phyloP scores from a whole-genome alignment of 2,329 filamentous ascomycete species.

The Aspergillus hiratsukae region DNA sequence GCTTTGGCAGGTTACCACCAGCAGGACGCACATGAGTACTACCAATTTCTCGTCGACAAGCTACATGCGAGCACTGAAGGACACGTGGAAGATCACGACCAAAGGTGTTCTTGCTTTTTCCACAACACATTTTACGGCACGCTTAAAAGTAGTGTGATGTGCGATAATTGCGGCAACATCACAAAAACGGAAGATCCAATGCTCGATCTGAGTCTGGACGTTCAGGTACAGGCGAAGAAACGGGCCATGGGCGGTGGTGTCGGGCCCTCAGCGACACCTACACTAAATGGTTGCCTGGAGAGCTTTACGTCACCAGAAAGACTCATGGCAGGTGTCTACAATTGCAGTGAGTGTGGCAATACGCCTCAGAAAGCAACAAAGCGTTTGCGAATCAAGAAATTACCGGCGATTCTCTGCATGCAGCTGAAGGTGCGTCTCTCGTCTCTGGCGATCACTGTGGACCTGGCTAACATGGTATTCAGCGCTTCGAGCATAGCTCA shows the following conservation, averaged over 20 bases:
- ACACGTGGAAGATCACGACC: constrained; percentile 54
- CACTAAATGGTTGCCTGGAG: constrained; percentile 71
- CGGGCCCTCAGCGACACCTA: constrained; percentile 45
- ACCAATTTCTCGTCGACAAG: constrained; percentile 90
- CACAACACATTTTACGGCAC: constrained; percentile 94
- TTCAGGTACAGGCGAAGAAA: constrained; percentile 67
- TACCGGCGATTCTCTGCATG: constrained; percentile 86
- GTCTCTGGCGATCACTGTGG: neutral
- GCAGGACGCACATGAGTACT: constrained; percentile 96
- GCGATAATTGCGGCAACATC: constrained; percentile 76
- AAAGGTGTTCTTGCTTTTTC: constrained; percentile 77
- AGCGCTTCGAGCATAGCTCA: constrained; percentile 73
- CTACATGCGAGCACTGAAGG: constrained; percentile 75
- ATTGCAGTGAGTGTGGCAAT: constrained; percentile 73
- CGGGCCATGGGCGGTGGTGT: constrained; percentile 35
- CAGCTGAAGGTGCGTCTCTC: constrained; percentile 70
- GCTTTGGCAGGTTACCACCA: constrained; percentile 86
- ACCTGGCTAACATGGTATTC: constrained; percentile 4
- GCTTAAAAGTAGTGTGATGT: constrained; percentile 84
- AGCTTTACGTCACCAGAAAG: constrained; percentile 84
- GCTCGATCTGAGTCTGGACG: constrained; percentile 80
- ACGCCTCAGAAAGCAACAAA: constrained; percentile 73
- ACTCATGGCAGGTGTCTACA: constrained; percentile 70
- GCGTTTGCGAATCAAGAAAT: constrained; percentile 74
- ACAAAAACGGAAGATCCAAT: constrained; percentile 84